phyloP scores from a whole-genome alignment of 2,329 filamentous ascomycete genomes.

The Paradendryphiella salina region DNA sequence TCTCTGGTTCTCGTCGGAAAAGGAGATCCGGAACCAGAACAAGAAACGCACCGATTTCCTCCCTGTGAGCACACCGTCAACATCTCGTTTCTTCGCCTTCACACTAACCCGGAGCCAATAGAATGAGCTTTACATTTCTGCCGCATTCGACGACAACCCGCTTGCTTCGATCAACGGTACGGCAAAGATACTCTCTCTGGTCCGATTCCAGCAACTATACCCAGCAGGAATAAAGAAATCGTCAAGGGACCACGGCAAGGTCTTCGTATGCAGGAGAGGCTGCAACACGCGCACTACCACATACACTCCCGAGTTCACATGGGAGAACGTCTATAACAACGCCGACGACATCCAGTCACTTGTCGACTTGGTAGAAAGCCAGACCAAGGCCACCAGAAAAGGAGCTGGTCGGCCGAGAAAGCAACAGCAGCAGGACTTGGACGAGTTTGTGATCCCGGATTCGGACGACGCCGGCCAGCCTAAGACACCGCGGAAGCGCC shows the following conservation, averaged over 20 bases:
- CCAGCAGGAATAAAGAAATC: conserved; percentile 75
- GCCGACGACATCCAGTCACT: conserved; percentile 67
- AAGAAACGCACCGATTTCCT: conserved; percentile 82
- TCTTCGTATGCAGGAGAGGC: conserved; percentile 85
- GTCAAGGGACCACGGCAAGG: conserved; percentile 76
- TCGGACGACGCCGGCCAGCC: conserved; percentile 50
- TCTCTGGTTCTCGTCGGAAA: conserved; percentile 94
- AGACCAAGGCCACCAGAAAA: conserved; percentile 73
- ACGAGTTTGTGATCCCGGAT: conserved; percentile 51
- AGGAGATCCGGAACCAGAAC: conserved; percentile 80
- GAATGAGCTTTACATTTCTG: conserved; percentile 91
- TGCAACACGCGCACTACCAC: conserved; percentile 86
- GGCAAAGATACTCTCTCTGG: conserved; percentile 75
- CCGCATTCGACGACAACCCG: conserved; percentile 84
- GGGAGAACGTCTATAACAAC: conserved; percentile 82
- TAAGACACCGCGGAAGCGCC: conserved; percentile 53
- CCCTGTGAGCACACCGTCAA: conserved; percentile 54
- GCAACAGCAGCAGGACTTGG: conserved; percentile 43
- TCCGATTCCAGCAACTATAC: conserved; percentile 68
- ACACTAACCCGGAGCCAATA: conserved; percentile 43
- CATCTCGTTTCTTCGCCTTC: neutral
- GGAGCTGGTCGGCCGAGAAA: conserved; percentile 42
- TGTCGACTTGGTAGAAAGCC: conserved; percentile 67
- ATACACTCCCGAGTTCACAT: conserved; percentile 89
- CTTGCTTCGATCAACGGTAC: conserved; percentile 88